Percentiles rank a stretch among this genome's conserved stretches.
Conservation (phyloP, 371 early-diverging fungal species). For the Apophysomyces elegans region DNA sequence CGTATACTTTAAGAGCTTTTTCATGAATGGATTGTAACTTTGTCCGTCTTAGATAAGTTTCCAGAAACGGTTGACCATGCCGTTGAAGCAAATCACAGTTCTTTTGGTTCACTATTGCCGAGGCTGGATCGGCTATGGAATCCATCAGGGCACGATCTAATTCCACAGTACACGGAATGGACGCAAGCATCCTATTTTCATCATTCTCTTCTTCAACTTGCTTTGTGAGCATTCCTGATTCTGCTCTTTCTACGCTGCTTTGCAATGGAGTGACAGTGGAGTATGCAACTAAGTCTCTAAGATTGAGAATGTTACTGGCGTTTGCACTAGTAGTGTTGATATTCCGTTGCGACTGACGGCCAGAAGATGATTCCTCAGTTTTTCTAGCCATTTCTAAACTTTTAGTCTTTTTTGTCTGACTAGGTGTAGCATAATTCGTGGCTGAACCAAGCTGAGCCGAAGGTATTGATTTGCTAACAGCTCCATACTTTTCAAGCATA, state of each 20-base stretch:
- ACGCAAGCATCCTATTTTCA: slow-evolving; percentile 13
- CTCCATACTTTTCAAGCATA: slow-evolving; percentile 24
- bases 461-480: slow-evolving; percentile 2
- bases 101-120: slow-evolving; percentile 22
- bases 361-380: slow-evolving; percentile 12
- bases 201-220: slow-evolving; percentile 21
- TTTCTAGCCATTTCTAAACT: slow-evolving; percentile 1
- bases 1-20: slow-evolving; percentile 61
- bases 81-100: slow-evolving; percentile 58
- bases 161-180: slow-evolving; percentile 25
- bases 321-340: neutral
- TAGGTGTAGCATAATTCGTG: slow-evolving; percentile 25
- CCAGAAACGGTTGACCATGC: slow-evolving; percentile 64
- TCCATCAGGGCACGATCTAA: slow-evolving; percentile 56
- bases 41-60: slow-evolving; percentile 50
- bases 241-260: slow-evolving; percentile 12
- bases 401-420: slow-evolving; percentile 19
- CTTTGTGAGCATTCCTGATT: neutral
- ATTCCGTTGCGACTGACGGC: neutral
- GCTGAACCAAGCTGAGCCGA: neutral
- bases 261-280: slow-evolving; percentile 17
- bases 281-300: slow-evolving; percentile 33
- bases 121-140: slow-evolving; percentile 43
- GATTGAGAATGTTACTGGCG: slow-evolving; percentile 19
- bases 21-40: slow-evolving; percentile 58